Conservation (phyloP, 2,329 filamentous ascomycete genomes). For the Periconia sp. region DNA sequence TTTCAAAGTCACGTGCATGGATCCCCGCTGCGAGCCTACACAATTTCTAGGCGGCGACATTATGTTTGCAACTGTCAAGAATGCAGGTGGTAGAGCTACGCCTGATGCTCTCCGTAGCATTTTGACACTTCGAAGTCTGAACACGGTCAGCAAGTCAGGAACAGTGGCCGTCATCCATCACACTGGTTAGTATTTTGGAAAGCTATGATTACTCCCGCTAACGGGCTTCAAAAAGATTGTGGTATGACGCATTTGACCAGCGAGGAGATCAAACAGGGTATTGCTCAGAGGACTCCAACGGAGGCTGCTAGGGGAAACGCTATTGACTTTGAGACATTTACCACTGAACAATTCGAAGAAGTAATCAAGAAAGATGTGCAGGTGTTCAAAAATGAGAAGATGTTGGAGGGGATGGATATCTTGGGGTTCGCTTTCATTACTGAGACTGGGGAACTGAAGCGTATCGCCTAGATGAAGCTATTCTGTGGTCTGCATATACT, state of each 20-base stretch:
- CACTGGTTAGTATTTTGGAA: conserved; percentile 1
- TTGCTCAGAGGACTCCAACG: not conserved
- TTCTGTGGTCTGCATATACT: too few species aligned
- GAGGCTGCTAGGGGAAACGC: not conserved
- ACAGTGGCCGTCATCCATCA: conserved; percentile 5
- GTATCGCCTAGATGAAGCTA: not conserved
- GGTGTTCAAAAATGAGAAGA: not conserved
- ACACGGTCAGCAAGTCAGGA: not conserved
- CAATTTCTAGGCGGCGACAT: not conserved
- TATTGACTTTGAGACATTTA: not conserved
- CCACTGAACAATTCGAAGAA: not conserved
- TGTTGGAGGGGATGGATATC: conserved; percentile 2
- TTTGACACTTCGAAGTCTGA: not conserved
- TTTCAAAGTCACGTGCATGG: conserved; percentile 1
- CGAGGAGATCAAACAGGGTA: not conserved
- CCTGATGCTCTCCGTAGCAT: not conserved
- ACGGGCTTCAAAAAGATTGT: conserved; percentile 1
- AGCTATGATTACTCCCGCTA: not conserved
- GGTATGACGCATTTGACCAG: not conserved
- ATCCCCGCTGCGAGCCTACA: conserved; percentile 3
- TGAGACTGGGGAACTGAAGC: conserved; percentile 6
- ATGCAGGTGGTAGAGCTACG: conserved; percentile 1
- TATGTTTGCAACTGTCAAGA: not conserved
- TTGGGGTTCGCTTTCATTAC: conserved; percentile 3
- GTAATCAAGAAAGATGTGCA: conserved; percentile 2